A percentile compares a stretch with the other conserved stretches of the same genome.
Conservation (phyloP, 805 yeast species). For the Cyberlindnera mycetangii region DNA sequence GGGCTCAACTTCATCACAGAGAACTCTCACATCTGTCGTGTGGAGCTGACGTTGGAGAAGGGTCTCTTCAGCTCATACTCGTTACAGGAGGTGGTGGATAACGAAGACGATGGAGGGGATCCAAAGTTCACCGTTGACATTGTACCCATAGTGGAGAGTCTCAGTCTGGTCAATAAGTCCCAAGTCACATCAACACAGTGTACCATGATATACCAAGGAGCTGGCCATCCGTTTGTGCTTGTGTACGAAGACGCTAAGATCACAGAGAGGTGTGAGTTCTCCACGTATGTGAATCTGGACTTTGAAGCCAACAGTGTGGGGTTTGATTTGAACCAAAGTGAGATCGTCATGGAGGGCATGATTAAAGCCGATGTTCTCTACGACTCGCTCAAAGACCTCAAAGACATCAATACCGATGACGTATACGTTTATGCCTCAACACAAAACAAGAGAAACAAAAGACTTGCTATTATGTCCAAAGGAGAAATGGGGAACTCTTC, state of each 20-base stretch:
- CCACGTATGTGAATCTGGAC: constrained; percentile 38
- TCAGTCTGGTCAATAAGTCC: constrained; percentile 40
- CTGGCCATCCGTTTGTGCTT: constrained; percentile 52
- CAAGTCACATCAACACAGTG: constrained; percentile 38
- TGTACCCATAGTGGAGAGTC: constrained; percentile 46
- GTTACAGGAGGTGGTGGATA: constrained; percentile 16
- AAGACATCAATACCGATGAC: constrained; percentile 50
- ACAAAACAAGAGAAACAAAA: constrained; percentile 23
- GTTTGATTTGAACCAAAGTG: constrained; percentile 41
- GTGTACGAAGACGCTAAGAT: constrained; percentile 53
- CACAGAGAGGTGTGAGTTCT: constrained; percentile 54
- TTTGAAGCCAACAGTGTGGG: constrained; percentile 34
- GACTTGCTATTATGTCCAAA: constrained; percentile 51
- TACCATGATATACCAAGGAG: constrained; percentile 46
- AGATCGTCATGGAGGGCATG: constrained; percentile 45
- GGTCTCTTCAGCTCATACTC: constrained; percentile 34
- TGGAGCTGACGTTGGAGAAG: constrained; percentile 36
- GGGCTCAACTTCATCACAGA: constrained; percentile 52
- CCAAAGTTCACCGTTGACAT: constrained; percentile 41
- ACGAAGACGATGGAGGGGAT: constrained; percentile 17
- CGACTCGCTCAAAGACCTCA: constrained; percentile 53
- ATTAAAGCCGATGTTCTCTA: constrained; percentile 50
- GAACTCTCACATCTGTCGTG: constrained; percentile 39
- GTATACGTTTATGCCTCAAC: constrained; percentile 45
- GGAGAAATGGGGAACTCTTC: constrained; percentile 76